Evolutionary conservation across 1,139 yeast genomes (phyloP), one percentile per base, ranked within the genome.

Genomic region (Zygoascus hellenicus): DNA sequence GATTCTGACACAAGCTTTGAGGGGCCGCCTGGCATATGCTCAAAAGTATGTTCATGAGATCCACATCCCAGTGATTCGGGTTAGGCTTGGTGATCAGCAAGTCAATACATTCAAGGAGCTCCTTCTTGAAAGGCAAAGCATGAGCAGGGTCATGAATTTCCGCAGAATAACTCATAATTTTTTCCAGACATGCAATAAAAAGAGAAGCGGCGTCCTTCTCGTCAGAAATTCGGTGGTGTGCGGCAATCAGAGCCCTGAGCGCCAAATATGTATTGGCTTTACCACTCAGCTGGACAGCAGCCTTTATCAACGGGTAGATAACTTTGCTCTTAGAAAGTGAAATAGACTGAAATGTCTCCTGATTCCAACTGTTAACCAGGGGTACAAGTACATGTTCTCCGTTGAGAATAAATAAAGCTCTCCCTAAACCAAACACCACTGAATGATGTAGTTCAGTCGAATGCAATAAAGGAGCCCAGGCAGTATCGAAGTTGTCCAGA

Each of bases 391-490:
- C 32, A 5, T 50, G 45, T 2, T 50, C 48, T 5, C 55, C 54
- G 9, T 51, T 47, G 11, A 54, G 38, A 4, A 54, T 56, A 17
- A 55, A 38, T 28, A 54, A 22, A 5, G 60, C 56, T 17, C 53
- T 45, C 10, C 55, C 56, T 3, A 52, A 46, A 3, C 56, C 55
- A 5, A 36, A 42, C 6, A 48, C 44, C 2, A 55, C 49, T 10
- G 51, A 26, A 7, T 49, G 36, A 14, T 49, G 50, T 3, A 56
- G 48, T 17, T 51, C 46, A 13, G 51, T 31, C 10, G 43, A 41
- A 10, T 32, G 41, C 42, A 56, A 38, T 5, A 48, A 55, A 16
- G 58, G 57, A 17, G 45, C 50, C 60, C 60, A 58, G 9, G 46
- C 44, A 11, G 51, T 35, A 3, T 52, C 56, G 42, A 58, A 58